Conservation (phyloP, 345 rosid species). For the Rhodamnia rubescens region DNA sequence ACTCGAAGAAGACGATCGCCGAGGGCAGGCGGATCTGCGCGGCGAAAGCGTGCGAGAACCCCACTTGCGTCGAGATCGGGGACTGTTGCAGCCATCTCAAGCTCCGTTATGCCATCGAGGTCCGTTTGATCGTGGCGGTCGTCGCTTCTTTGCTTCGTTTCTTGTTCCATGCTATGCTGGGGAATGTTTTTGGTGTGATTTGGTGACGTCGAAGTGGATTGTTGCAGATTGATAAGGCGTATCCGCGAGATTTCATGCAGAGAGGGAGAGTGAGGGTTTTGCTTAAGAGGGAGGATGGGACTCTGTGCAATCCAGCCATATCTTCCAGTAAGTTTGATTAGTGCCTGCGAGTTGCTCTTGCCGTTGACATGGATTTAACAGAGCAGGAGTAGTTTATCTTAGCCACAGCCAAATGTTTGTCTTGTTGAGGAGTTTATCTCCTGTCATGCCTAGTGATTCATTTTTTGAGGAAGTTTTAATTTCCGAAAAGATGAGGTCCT, state of each 20-base stretch:
- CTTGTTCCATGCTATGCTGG: background rate
- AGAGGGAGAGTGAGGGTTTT: slow-evolving; percentile 77
- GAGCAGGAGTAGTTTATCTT: background rate
- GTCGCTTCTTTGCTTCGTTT: background rate
- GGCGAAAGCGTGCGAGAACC: slow-evolving; percentile 75
- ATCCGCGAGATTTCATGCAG: slow-evolving; percentile 95
- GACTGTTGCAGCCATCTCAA: slow-evolving; percentile 67
- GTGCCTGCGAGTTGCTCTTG: background rate
- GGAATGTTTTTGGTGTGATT: background rate
- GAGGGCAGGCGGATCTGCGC: slow-evolving; percentile 69
- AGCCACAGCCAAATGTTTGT: background rate
- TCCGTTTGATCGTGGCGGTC: background rate
- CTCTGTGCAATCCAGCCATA: slow-evolving; percentile 63
- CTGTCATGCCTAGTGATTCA: background rate
- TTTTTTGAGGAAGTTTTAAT: background rate
- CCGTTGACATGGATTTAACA: background rate
- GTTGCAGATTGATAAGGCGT: slow-evolving; percentile 72
- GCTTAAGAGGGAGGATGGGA: slow-evolving; percentile 79
- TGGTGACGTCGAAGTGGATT: background rate
- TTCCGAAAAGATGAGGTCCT: background rate
- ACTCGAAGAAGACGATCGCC: slow-evolving; percentile 85
- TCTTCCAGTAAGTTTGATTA: slow-evolving; percentile 47
- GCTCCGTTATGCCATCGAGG: slow-evolving; percentile 59
- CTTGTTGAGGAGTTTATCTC: background rate
- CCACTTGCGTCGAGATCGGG: slow-evolving; percentile 68